Evolutionary conservation across 163 green algal species (phyloP), one percentile per base, ranked within the genome.

Genomic region (Scenedesmus sp.): DNA sequence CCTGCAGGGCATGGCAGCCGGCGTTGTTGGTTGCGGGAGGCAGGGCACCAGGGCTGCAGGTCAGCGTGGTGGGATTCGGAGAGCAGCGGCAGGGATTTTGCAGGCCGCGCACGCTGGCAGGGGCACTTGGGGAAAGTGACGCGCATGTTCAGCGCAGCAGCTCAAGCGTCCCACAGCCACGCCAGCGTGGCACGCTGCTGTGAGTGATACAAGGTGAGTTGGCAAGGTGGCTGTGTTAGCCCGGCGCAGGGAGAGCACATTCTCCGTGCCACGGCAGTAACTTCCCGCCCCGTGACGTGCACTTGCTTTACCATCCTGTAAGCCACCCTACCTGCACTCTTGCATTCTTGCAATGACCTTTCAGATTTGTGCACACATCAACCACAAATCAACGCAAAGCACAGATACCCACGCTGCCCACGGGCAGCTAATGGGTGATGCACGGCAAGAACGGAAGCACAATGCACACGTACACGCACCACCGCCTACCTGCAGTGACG

Each of bases 401-500:
- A 61, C 51, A 18, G 22, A 61, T 61, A 16, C 9, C 12, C 9
- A 61, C n/a, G n/a, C n/a, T n/a, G 51, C 51, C 20, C 51, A 61
- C 51, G 22, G 51, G 22, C 20, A 53, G 46, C 7, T 6, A 53
- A 53, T 16, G 7, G 7, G 10, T 53, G 46, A 16, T 26, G 10
- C 53, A 24, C 53, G 2, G 4, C 53, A 30, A 26, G 13, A 65
- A 65, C 2, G 10, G 16, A 9, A 65, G 33, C 59, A 70, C 59
- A 33, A 33, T 33, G 22, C 59, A 35, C 22, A 7, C 20, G 33
- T 33, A 70, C 20, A 70, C 59, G 7, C 59, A 70, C 59, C 7
- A 33, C 81, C n/a, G 33, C 81, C 20, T 20, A 86, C 81, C 81
- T 86, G 81, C 81, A 86, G 40, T 7, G 82, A 88, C 3, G 37